These are phyloP conservation scores for Vaccinium corymbosum DNA, from an alignment of 148 eudicot genomes.

Conservation along the genomic window DNA sequence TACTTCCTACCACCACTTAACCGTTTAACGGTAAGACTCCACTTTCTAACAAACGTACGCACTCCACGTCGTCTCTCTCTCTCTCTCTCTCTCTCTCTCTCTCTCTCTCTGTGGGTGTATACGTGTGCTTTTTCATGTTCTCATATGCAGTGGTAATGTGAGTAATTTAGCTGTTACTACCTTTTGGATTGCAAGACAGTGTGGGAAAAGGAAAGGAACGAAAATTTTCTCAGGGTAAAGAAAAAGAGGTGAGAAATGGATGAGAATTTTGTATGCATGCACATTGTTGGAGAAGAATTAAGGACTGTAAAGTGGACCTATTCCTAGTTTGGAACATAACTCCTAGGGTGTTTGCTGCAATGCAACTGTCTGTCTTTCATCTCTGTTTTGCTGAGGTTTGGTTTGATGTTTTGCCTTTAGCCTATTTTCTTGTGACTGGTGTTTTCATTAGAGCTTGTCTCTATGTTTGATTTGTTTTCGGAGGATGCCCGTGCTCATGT, in stretches of 20 bases:
- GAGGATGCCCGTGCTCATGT: not conserved
- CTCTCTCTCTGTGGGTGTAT: not conserved
- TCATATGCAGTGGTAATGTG: not conserved
- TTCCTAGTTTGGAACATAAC: not conserved
- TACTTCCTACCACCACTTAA: too few species aligned
- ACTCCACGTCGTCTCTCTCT: too few species aligned
- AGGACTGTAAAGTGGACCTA: not conserved
- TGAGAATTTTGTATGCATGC: not conserved
- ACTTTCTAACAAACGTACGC: too few species aligned
- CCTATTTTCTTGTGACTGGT: not conserved
- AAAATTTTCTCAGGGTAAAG: not conserved
- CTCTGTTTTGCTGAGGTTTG: not conserved
- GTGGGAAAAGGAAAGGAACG: not conserved
- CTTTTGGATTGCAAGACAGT: not conserved
- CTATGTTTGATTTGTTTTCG: not conserved
- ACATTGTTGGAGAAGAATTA: not conserved
- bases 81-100: constrained; percentile 3
- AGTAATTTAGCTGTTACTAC: too few species aligned
- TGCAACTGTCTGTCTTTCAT: not conserved
- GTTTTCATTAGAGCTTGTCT: not conserved
- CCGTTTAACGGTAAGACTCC: too few species aligned
- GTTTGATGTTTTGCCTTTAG: not conserved
- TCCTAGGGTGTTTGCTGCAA: not conserved
- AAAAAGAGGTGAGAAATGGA: not conserved
- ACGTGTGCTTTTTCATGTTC: not conserved